Evolutionary conservation across 1,284 basidiomycete species (phyloP).

Genomic region (Ganoderma leucocontextum): DNA sequence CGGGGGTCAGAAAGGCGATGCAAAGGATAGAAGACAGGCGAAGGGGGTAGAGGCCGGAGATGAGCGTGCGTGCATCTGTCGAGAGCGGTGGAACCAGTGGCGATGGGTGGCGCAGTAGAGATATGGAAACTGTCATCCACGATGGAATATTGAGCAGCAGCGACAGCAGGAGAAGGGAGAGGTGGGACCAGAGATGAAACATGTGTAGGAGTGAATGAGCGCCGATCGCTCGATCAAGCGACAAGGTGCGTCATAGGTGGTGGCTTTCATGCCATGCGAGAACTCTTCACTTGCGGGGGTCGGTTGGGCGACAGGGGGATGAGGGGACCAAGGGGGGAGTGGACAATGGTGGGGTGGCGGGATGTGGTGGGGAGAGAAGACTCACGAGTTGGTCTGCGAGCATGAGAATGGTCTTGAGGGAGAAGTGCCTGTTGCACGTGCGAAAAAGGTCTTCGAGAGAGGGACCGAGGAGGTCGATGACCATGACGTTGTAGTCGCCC

Average conservation of each 20-base stretch:
- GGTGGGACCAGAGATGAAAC: neutral
- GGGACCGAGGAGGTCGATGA: slow-evolving; percentile 93
- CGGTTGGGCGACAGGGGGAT: neutral
- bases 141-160: neutral
- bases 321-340: neutral
- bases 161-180: neutral
- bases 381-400: slow-evolving; percentile 90
- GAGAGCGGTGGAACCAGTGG: neutral
- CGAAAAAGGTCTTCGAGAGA: slow-evolving; percentile 96
- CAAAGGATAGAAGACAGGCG: neutral
- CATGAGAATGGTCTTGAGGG: slow-evolving; percentile 91
- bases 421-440: slow-evolving; percentile 93
- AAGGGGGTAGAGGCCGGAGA: slow-evolving; percentile 20
- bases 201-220: neutral
- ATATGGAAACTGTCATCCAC: neutral
- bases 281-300: neutral
- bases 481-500: slow-evolving; percentile 97
- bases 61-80: slow-evolving; percentile 14
- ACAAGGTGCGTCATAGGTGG: slow-evolving; percentile 18
- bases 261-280: neutral
- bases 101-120: slow-evolving; percentile 6
- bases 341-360: neutral
- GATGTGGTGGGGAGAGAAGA: slow-evolving; percentile 14
- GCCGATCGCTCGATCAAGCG: slow-evolving; percentile 11
- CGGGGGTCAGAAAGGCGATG: slow-evolving; percentile 23